Evolutionary conservation across 345 rosid genomes (phyloP).

Genomic region (Gossypium ekmanianum): DNA sequence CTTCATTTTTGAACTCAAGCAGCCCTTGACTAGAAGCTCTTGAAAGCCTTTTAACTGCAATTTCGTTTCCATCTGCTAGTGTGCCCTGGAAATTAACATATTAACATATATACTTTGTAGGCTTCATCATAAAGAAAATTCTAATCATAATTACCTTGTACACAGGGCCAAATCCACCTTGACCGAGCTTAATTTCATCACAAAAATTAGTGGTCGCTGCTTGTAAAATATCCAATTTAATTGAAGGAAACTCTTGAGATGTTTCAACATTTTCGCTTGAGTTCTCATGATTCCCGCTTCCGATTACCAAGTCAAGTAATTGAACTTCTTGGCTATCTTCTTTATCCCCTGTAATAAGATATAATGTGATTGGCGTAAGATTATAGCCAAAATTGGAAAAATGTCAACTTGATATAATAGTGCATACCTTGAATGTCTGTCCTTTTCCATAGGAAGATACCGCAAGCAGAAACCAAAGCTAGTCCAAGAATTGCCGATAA

Average conservation of each 20-base stretch:
- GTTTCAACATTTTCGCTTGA: not conserved
- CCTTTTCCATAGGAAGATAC: not conserved
- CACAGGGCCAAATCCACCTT: not conserved
- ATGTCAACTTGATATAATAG: not conserved
- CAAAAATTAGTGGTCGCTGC: not conserved
- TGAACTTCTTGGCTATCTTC: not conserved
- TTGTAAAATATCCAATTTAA: not conserved
- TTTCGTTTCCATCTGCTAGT: constrained; percentile 4
- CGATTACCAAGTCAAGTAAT: not conserved
- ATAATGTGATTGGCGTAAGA: not conserved
- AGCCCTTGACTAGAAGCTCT: constrained; percentile 2
- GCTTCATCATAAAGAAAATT: not conserved
- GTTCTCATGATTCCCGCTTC: not conserved
- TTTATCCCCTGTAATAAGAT: not conserved
- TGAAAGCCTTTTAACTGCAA: constrained; percentile 13
- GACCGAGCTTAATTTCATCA: not conserved
- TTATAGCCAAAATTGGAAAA: not conserved
- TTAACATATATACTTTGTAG: not conserved
- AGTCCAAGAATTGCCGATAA: not conserved
- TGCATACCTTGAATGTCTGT: not conserved
- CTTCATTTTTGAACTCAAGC: constrained; percentile 15
- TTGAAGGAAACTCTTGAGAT: not conserved
- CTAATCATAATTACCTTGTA: not conserved
- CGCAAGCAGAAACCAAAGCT: not conserved
- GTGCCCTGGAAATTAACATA: constrained; percentile 3